Conservation (phyloP, 2,329 filamentous ascomycete species). For the Arthrobotrys conoides region DNA sequence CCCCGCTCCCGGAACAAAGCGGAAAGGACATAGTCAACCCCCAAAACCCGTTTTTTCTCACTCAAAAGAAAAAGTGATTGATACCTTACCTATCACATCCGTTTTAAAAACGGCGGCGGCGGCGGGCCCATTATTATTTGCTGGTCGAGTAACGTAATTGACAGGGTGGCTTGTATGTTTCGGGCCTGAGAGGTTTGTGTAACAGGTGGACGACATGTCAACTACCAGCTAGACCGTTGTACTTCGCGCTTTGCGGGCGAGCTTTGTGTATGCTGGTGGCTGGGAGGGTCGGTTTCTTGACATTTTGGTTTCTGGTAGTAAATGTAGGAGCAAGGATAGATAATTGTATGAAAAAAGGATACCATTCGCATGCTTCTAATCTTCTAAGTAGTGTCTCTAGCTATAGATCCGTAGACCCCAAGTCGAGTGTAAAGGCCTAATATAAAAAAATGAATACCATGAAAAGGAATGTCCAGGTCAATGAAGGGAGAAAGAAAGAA, state of each 20-base stretch:
- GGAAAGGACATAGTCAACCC: constrained; percentile 21
- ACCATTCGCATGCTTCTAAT: constrained; percentile 40
- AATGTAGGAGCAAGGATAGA: neutral
- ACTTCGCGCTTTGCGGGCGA: neutral
- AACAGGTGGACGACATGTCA: constrained; percentile 25
- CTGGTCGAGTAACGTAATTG: constrained; percentile 4
- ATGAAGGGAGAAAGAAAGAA: neutral
- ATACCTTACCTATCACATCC: neutral
- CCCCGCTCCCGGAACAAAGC: constrained; percentile 50
- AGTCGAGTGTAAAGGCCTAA: neutral
- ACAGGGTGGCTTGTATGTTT: constrained; percentile 35
- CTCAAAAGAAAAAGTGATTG: neutral
- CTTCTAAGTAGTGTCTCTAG: constrained; percentile 30
- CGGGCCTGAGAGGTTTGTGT: constrained; percentile 26
- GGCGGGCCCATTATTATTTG: neutral
- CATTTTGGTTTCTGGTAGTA: neutral
- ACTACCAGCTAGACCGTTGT: neutral
- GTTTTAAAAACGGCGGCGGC: neutral
- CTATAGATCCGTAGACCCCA: constrained; percentile 16
- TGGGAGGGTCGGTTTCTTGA: neutral
- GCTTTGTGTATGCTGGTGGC: constrained; percentile 9
- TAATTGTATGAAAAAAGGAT: constrained; percentile 20
- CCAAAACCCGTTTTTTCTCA: neutral
- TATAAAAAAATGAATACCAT: neutral
- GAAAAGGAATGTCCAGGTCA: constrained; percentile 16